Evolutionary conservation across 1,139 yeast species (phyloP).

Genomic region (Ogataea hybrid): DNA sequence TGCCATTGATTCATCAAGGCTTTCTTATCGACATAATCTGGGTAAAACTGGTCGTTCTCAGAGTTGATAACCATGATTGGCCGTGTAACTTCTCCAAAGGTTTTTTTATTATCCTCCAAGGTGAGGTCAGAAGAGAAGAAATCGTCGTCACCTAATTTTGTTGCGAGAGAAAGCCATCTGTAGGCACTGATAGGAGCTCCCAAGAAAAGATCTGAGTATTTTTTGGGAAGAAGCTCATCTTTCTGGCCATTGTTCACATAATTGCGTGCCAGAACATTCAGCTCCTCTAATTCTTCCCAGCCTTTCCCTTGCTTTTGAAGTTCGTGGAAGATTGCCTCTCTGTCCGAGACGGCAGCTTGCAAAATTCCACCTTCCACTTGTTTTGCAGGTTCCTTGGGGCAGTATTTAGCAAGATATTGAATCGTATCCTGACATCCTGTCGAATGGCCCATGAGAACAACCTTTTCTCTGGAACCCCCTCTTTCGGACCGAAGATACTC

Average conservation of each 20-base stretch:
- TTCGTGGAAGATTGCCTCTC: conserved; percentile 43
- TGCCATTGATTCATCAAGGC: conserved; percentile 51
- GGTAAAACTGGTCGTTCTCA: conserved; percentile 64
- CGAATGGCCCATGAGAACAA: conserved; percentile 71
- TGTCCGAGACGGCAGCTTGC: conserved; percentile 77
- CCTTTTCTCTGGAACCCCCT: conserved; percentile 43
- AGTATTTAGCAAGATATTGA: conserved; percentile 48
- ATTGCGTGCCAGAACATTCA: conserved; percentile 40
- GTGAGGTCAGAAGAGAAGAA: conserved; percentile 49
- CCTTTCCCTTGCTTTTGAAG: conserved; percentile 11
- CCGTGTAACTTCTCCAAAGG: conserved; percentile 55
- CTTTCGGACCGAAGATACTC: conserved; percentile 43
- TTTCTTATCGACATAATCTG: conserved; percentile 46
- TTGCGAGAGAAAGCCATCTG: conserved; percentile 63
- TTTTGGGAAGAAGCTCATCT: conserved; percentile 50
- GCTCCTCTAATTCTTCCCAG: conserved; percentile 23
- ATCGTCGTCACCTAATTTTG: conserved; percentile 73
- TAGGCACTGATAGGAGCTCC: conserved; percentile 63
- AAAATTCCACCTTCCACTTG: conserved; percentile 60
- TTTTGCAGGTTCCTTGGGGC: conserved; percentile 16
- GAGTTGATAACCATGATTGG: conserved; percentile 58
- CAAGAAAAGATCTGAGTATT: conserved; percentile 43
- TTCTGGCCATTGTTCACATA: conserved; percentile 44
- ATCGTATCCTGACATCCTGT: conserved; percentile 82
- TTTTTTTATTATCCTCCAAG: conserved; percentile 37